phyloP scores from a whole-genome alignment of 495 filamentous ascomycete genomes.

The Amorphotheca resinae region DNA sequence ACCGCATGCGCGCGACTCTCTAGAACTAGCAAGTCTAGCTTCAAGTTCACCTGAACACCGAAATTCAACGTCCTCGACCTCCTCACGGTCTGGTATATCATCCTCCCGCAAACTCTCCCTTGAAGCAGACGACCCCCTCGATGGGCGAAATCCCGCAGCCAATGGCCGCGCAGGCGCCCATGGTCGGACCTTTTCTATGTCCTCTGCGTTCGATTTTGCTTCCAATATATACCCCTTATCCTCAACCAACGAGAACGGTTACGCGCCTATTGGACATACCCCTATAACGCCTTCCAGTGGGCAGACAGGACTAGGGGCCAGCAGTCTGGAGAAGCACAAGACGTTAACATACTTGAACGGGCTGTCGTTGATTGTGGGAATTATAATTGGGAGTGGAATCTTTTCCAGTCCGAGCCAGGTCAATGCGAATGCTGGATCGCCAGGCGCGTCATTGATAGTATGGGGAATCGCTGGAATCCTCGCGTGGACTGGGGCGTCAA shows the following conservation, averaged over 20 bases:
- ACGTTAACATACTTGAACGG: slow-evolving; percentile 91
- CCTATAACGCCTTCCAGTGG: slow-evolving; percentile 42
- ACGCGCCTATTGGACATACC: slow-evolving; percentile 63
- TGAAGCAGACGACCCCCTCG: slow-evolving; percentile 71
- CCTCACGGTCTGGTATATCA: slow-evolving; percentile 69
- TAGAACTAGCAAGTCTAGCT: slow-evolving; percentile 91
- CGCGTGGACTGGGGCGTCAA: slow-evolving; percentile 93
- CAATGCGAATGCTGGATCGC: slow-evolving; percentile 83
- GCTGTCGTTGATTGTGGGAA: slow-evolving; percentile 72
- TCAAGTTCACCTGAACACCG: slow-evolving; percentile 41
- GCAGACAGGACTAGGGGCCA: slow-evolving; percentile 31
- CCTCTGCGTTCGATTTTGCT: slow-evolving; percentile 88
- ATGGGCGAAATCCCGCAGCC: slow-evolving; percentile 40
- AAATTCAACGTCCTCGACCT: slow-evolving; percentile 43
- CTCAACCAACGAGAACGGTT: slow-evolving; percentile 63
- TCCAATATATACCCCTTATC: slow-evolving; percentile 85
- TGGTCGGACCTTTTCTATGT: slow-evolving; percentile 70
- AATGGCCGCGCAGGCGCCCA: slow-evolving; percentile 32
- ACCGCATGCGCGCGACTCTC: slow-evolving; percentile 62
- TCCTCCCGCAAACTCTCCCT: slow-evolving; percentile 88
- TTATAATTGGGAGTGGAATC: slow-evolving; percentile 96
- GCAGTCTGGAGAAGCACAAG: slow-evolving; percentile 86
- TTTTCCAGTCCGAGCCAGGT: slow-evolving; percentile 94
- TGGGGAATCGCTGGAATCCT: slow-evolving; percentile 84
- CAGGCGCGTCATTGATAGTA: slow-evolving; percentile 77